Base-by-base conservation (phyloP, 108 stramenopile species). In the Bacterosira constricta region DNA sequence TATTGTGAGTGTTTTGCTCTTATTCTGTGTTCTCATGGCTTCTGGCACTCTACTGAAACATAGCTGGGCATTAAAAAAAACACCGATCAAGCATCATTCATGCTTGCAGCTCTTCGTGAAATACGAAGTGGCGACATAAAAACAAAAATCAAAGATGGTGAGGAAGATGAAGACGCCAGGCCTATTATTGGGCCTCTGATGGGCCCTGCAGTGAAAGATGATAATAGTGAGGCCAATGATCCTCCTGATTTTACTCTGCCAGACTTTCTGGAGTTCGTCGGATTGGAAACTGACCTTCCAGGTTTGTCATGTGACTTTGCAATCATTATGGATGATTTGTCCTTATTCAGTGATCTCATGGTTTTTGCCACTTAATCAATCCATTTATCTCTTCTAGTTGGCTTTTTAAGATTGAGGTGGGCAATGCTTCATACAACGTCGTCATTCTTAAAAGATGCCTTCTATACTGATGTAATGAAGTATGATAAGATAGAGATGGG, bases 101-200 rank as follows among this genome's bases (percentile, higher is more conserved):
- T 90, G 89, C 83, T 90, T 17, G 82, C 85, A 1, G 89, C 88
- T 10, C 76, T 93, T 3, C 80, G 89, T 44, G 88, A 93, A 53
- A 82, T 93, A 25, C 73, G 91, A 15, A 75, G 75, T 3, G 88
- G 86, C 44, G 85, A 82, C 50, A 86, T 85, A 49, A 60, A 73
- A 23, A 27, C 75, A 35, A 69, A 88, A 52, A 66, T 51, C 18
- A 57, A 69, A 47, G 56, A 39, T 37, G 85, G 58, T 18, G 80
- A 80, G 20, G 77, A 54, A 27, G 75, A 44, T 41, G 82, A 74
- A 20, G 66, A 68, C 26, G 80, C 0, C 17, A 71, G 56, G 54
- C 60, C 78, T 0, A 67, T 87, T 12, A 38, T 90, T 38, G 89
- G 92, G 8, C 85, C 86, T 1, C 47, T 90, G 32, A 30, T 93